Base-by-base conservation (phyloP, 169 alveolate species). In the Eimeria necatrix region DNA sequence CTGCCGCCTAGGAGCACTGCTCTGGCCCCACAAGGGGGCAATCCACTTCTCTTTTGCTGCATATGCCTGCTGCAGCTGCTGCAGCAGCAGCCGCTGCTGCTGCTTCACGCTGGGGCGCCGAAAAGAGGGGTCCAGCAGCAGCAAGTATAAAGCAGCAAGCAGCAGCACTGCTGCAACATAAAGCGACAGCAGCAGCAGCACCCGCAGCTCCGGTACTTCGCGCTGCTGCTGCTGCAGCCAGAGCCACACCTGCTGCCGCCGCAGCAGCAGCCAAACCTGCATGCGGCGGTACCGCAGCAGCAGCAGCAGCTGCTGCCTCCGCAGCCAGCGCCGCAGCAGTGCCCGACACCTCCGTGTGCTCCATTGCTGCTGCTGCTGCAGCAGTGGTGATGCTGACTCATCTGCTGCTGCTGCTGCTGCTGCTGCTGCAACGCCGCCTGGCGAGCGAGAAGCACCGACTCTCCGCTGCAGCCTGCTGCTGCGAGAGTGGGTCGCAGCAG, bases 81-180 rank as follows among this genome's bases (percentile, higher is more conserved):
- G 88, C 88, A 78, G 88, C 88, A 78, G 88, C 70, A 6, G 88
- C 70, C 7, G 88, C 70, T 78, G 88, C 68, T 78, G 88, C 88
- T 78, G 88, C 48, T 6, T n/a, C 3, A 78, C 70, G 24, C 51
- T 16, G 22, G 7, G 70, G 5, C 9, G 61, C 68, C 22, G 87
- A n/a, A 41, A 46, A 32, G 9, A 49, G 61, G 87, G 70, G 9
- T 78, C 88, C 8, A 78, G 8, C 41, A 78, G 68, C 52, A 51
- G 70, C 49, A 78, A 18, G 22, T 49, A 78, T 46, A 78, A 46
- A 0, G 18, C 46, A 49, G 88, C 46, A 20, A 78, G 48, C 61
- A 78, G 88, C 70, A 78, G 88, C 61, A 78, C 88, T 48, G 52
- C 70, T 14, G 49, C 88, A 51, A 49, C 4, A n/a, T 78, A 78